Percentiles rank a stretch among this genome's conserved stretches.
phyloP scores from a whole-genome alignment of 2,329 filamentous ascomycete genomes.

The Pezicula radicicola region DNA sequence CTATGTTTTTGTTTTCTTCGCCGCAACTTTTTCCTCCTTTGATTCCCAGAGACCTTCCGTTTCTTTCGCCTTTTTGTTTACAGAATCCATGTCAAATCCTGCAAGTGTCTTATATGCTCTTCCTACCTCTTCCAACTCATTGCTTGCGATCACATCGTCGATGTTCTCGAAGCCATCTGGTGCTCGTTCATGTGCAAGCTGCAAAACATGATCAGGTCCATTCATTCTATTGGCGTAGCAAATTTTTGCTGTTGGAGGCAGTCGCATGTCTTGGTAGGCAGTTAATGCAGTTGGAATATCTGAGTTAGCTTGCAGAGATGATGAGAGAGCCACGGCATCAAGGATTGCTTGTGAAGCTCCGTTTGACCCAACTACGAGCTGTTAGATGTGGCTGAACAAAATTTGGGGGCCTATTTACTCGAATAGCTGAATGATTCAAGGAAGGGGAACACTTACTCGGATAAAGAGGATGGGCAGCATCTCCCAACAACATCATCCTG shows the following conservation, averaged over 20 bases:
- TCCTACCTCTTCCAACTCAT: conserved; percentile 36
- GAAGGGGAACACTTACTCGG: conserved; percentile 23
- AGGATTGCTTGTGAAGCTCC: conserved; percentile 42
- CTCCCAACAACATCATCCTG: conserved; percentile 35
- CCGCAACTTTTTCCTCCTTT: not conserved
- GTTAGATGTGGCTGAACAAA: not conserved
- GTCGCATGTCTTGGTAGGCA: conserved; percentile 34
- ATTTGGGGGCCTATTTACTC: no score
- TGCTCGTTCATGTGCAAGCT: conserved; percentile 40
- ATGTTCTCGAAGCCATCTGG: conserved; percentile 38
- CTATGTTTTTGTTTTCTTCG: not conserved
- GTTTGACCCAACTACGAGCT: conserved; percentile 32
- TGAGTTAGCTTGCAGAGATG: conserved; percentile 25
- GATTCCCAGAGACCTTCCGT: conserved; percentile 25
- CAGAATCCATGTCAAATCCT: conserved; percentile 41
- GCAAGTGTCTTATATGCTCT: conserved; percentile 36
- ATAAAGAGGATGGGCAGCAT: conserved; percentile 38
- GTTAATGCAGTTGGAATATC: conserved; percentile 31
- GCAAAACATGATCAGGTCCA: conserved; percentile 42
- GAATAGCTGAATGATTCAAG: no score
- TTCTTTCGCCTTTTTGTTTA: conserved; percentile 36
- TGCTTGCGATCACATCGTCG: conserved; percentile 35
- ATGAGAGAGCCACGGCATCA: conserved; percentile 36
- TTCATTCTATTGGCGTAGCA: conserved; percentile 43
- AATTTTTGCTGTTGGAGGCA: conserved; percentile 41